These are phyloP conservation scores for Fusarium brevicatenulatum DNA, from an alignment of 2,329 filamentous ascomycete genomes.

Conservation along the genomic window DNA sequence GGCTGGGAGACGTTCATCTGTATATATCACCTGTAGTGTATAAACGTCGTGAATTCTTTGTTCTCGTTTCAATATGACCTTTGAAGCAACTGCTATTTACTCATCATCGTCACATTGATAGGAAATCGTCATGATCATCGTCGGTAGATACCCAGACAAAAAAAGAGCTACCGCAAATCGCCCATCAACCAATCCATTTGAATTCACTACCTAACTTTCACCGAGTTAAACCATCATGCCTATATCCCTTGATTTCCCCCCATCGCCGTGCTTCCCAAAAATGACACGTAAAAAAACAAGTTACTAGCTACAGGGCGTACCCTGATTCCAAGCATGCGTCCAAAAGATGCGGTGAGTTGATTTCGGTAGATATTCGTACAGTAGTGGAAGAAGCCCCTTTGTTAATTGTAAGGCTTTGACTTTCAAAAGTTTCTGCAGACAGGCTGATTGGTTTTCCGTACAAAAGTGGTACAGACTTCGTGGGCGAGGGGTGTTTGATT, in stretches of 20 bases:
- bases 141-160: neutral
- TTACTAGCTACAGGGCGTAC: conserved; percentile 33
- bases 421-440: conserved; percentile 26
- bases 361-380: conserved; percentile 35
- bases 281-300: conserved; percentile 35
- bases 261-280: conserved; percentile 44
- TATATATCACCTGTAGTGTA: conserved; percentile 32
- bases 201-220: conserved; percentile 41
- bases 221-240: conserved; percentile 42
- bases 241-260: conserved; percentile 33
- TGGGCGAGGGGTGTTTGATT: neutral
- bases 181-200: conserved; percentile 38
- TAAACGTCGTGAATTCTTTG: conserved; percentile 4
- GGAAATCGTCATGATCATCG: neutral
- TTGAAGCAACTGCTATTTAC: neutral
- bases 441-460: conserved; percentile 39
- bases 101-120: neutral
- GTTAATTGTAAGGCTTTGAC: neutral
- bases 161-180: neutral
- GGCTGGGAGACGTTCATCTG: neutral
- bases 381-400: conserved; percentile 16
- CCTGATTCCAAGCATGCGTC: conserved; percentile 25
- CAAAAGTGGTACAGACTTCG: conserved; percentile 22
- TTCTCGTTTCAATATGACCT: neutral
- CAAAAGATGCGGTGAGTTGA: conserved; percentile 28